phyloP scores from a whole-genome alignment of 2,329 filamentous ascomycete species.

The Nemania diffusa region DNA sequence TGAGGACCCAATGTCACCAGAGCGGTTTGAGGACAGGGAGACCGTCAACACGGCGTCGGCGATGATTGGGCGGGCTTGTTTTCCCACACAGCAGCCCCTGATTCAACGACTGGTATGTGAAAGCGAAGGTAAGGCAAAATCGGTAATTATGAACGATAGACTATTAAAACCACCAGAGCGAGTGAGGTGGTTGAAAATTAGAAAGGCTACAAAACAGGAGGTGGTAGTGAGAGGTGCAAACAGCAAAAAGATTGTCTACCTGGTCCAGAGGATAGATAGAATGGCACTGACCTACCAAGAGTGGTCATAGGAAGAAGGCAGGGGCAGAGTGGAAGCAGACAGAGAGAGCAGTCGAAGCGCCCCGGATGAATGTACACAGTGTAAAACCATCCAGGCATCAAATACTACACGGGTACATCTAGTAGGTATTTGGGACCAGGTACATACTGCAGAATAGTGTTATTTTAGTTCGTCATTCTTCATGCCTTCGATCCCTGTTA shows the following conservation, averaged over 20 bases:
- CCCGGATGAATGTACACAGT: conserved; percentile 23
- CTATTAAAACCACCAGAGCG: conserved; percentile 62
- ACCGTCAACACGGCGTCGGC: conserved; percentile 1
- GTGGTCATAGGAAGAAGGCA: conserved; percentile 7
- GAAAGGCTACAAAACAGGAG: conserved; percentile 37
- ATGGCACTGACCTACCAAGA: not conserved
- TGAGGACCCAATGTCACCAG: conserved; percentile 6
- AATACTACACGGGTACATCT: not conserved
- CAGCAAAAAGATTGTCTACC: conserved; percentile 9
- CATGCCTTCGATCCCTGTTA: conserved; percentile 1
- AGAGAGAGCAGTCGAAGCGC: not conserved
- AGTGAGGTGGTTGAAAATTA: conserved; percentile 60
- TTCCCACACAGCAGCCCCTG: conserved; percentile 28
- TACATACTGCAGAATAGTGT: not conserved
- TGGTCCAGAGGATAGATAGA: conserved; percentile 3
- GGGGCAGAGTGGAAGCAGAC: too few species aligned
- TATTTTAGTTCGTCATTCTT: conserved; percentile 8
- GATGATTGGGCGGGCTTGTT: conserved; percentile 21
- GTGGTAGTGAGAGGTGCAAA: conserved; percentile 29
- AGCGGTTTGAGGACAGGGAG: not conserved
- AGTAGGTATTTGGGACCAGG: too few species aligned
- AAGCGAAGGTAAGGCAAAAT: conserved; percentile 37
- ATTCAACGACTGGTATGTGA: conserved; percentile 23
- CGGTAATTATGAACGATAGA: conserved; percentile 48
- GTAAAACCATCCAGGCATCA: not conserved